phyloP scores from a whole-genome alignment of 768 basidiomycete species.

The Ramaria rubella region DNA sequence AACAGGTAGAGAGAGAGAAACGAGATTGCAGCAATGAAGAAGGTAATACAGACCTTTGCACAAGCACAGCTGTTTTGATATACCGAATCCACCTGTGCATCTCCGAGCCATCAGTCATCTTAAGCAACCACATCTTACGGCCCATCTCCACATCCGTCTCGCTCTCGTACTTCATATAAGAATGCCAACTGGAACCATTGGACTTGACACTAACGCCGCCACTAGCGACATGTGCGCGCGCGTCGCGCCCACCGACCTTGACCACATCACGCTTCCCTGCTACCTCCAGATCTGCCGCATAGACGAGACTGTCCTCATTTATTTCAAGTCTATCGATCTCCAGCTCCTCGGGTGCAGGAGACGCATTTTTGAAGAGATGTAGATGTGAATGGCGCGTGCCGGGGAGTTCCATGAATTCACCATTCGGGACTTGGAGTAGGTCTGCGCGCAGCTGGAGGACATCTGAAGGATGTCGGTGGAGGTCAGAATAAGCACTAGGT shows the following conservation, averaged over 20 bases:
- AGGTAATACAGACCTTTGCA: slow-evolving; percentile 30
- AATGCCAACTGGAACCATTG: background rate
- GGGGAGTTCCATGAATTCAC: background rate
- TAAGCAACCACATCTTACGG: slow-evolving; percentile 62
- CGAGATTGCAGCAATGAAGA: background rate
- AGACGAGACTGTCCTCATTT: slow-evolving; percentile 69
- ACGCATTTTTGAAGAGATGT: slow-evolving; percentile 64
- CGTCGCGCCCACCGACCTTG: slow-evolving; percentile 58
- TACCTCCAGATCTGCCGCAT: slow-evolving; percentile 53
- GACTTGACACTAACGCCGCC: background rate
- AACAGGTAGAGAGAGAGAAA: background rate
- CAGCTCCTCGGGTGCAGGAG: slow-evolving; percentile 57
- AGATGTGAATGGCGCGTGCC: slow-evolving; percentile 37
- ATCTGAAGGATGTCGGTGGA: slow-evolving; percentile 43
- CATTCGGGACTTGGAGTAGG: background rate
- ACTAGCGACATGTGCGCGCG: slow-evolving; percentile 34
- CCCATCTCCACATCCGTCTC: slow-evolving; percentile 33
- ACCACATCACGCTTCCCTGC: slow-evolving; percentile 47
- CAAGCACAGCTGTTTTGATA: slow-evolving; percentile 66
- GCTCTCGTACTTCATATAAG: background rate
- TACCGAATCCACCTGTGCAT: slow-evolving; percentile 71
- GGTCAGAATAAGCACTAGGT: slow-evolving; percentile 64
- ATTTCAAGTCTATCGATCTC: slow-evolving; percentile 59
- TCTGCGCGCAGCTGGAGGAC: background rate
- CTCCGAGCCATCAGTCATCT: slow-evolving; percentile 53